Evolutionary conservation across 2,329 filamentous ascomycete genomes (phyloP).

Genomic region (Teratosphaeria nubilosa): DNA sequence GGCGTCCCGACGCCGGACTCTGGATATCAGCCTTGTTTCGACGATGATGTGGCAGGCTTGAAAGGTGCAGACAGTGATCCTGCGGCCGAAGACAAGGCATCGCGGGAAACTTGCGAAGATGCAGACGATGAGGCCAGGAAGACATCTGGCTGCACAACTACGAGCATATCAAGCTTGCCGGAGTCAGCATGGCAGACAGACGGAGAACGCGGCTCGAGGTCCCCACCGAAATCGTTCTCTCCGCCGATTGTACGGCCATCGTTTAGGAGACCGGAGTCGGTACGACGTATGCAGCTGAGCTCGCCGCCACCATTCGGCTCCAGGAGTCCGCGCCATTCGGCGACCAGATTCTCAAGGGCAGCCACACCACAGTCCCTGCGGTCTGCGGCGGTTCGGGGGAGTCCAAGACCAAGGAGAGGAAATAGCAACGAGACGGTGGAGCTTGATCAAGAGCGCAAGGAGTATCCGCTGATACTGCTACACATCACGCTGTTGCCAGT

Average conservation of each 20-base stretch:
- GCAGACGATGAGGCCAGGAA: background rate
- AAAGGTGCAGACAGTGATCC: background rate
- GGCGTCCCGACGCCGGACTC: slow-evolving; percentile 9
- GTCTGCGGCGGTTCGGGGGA: slow-evolving; percentile 35
- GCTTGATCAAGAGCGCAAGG: slow-evolving; percentile 8
- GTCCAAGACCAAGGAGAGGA: slow-evolving; percentile 42
- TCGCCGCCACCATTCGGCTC: slow-evolving; percentile 52
- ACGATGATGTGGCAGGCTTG: background rate
- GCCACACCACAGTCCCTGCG: slow-evolving; percentile 32
- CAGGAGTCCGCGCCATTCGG: slow-evolving; percentile 29
- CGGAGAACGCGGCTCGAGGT: slow-evolving; percentile 5
- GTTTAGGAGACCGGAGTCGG: slow-evolving; percentile 60
- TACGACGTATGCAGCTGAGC: slow-evolving; percentile 62
- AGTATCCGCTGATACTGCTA: slow-evolving; percentile 59
- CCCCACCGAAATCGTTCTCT: slow-evolving; percentile 34
- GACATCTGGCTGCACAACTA: slow-evolving; percentile 17
- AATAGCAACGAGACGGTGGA: slow-evolving; percentile 6
- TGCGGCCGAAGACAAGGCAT: background rate
- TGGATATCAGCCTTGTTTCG: background rate
- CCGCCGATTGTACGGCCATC: slow-evolving; percentile 48
- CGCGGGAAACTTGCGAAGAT: background rate
- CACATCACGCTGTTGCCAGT: slow-evolving; percentile 69
- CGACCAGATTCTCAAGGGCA: slow-evolving; percentile 21
- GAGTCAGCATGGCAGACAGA: slow-evolving; percentile 22
- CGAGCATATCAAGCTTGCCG: slow-evolving; percentile 24